Percentiles rank a stretch among this genome's conserved stretches.
These are phyloP conservation scores for Neofusicoccum ribis DNA, from an alignment of 2,329 filamentous ascomycete genomes.

Conservation along the genomic window DNA sequence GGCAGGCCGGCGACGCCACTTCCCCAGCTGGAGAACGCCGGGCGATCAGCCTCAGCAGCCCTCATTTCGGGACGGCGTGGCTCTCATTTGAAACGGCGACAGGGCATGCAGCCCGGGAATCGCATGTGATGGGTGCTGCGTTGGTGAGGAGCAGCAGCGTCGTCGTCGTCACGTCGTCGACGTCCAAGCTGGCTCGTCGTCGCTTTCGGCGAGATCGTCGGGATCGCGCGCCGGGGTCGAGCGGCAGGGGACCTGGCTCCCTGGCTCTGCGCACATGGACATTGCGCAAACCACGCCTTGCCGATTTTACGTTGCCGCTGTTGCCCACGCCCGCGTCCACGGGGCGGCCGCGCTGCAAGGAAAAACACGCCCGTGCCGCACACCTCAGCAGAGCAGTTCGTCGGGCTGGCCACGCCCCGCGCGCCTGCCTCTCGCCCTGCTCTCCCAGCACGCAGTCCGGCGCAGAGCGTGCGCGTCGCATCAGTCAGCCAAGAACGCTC, in stretches of 20 bases:
- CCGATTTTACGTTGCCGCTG: slow-evolving; percentile 13
- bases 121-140: slow-evolving; percentile 13
- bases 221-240: slow-evolving; percentile 7
- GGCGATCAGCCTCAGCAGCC: slow-evolving; percentile 9
- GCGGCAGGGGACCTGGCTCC: slow-evolving; percentile 8
- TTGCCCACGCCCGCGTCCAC: slow-evolving; percentile 6
- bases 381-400: background rate
- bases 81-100: slow-evolving; percentile 4
- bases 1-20: slow-evolving; percentile 4
- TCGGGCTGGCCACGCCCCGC: background rate
- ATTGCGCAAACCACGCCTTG: slow-evolving; percentile 14
- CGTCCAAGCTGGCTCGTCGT: background rate
- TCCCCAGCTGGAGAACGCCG: slow-evolving; percentile 15
- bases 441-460: background rate
- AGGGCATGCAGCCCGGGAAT: background rate
- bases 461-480: background rate
- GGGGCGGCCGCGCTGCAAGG: slow-evolving; percentile 2
- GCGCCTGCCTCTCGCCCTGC: background rate
- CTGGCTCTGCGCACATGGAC: background rate
- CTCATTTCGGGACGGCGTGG: slow-evolving; percentile 1
- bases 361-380: slow-evolving; percentile 7
- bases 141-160: background rate
- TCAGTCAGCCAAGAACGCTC: background rate
- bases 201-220: slow-evolving; percentile 15
- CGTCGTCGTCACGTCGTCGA: background rate